phyloP scores from a whole-genome alignment of 768 basidiomycete genomes.

The Rhizopogon vesiculosus region DNA sequence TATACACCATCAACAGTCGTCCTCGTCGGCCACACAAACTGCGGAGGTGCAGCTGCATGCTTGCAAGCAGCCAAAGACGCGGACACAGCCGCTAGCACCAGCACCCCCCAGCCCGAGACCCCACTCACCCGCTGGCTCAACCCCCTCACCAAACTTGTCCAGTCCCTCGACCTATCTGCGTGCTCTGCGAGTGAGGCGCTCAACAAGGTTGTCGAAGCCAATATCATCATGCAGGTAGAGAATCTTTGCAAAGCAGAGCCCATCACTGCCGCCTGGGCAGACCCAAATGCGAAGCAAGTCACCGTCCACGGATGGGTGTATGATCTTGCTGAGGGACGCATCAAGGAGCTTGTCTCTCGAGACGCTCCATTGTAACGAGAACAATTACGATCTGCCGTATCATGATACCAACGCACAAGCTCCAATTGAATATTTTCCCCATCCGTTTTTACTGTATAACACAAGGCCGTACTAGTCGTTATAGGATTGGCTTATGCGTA shows the following conservation, averaged over 20 bases:
- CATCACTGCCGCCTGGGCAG: constrained; percentile 40
- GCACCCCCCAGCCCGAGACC: constrained; percentile 28
- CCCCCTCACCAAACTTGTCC: constrained; percentile 52
- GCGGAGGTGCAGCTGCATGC: constrained; percentile 70
- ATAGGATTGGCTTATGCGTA: too few relatives aligned
- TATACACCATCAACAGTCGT: constrained; percentile 44
- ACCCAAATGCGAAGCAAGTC: constrained; percentile 31
- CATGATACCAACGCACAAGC: too few relatives aligned
- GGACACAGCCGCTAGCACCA: constrained; percentile 16
- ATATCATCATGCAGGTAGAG: constrained; percentile 52
- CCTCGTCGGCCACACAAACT: constrained; percentile 78
- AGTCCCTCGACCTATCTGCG: constrained; percentile 38
- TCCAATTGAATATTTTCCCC: too few relatives aligned
- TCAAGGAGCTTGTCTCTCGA: constrained; percentile 45
- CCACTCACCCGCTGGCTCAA: constrained; percentile 69
- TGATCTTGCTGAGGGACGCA: constrained; percentile 51
- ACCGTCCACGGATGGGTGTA: constrained; percentile 76
- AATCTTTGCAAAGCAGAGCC: constrained; percentile 43
- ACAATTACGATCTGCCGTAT: too few relatives aligned
- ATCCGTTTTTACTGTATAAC: too few relatives aligned
- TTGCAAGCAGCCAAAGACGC: constrained; percentile 39
- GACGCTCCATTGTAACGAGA: neutral
- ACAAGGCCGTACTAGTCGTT: too few relatives aligned
- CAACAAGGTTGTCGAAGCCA: constrained; percentile 50
- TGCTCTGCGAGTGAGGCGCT: constrained; percentile 34